Conservation (phyloP, 805 yeast species). For the Pichia occidentalis region DNA sequence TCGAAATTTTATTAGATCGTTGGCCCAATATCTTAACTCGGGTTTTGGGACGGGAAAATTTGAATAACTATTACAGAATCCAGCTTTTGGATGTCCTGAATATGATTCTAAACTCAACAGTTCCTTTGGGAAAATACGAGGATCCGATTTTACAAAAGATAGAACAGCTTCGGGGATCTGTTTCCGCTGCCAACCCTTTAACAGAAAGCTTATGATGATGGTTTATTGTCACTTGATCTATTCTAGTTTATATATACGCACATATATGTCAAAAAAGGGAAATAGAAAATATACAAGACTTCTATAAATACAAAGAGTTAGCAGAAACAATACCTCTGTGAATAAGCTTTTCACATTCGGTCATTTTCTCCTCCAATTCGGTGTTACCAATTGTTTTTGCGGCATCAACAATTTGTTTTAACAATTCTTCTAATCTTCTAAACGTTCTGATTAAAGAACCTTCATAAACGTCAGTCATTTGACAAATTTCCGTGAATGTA, state of each 20-base stretch:
- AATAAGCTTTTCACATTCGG: constrained; percentile 71
- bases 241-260: too few species aligned
- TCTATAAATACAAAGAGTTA: constrained; percentile 74
- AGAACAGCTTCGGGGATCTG: not conserved
- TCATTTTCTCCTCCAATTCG: constrained; percentile 84
- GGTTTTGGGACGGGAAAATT: not conserved
- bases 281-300: too few species aligned
- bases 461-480: constrained; percentile 98
- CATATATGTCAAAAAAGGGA: too few species aligned
- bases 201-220: constrained; percentile 4
- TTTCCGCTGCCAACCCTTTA: constrained; percentile 6
- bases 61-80: not conserved
- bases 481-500: constrained; percentile 91
- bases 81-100: not conserved
- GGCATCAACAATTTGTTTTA: constrained; percentile 84
- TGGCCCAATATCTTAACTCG: constrained; percentile 17
- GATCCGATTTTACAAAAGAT: not conserved
- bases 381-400: constrained; percentile 92
- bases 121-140: constrained; percentile 2
- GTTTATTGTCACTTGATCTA: not conserved
- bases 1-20: constrained; percentile 18
- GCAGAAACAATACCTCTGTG: constrained; percentile 97
- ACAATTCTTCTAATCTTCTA: constrained; percentile 86
- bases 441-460: constrained; percentile 94
- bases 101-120: not conserved